phyloP scores from a whole-genome alignment of 805 yeast genomes.

The Ogataea methylovora region DNA sequence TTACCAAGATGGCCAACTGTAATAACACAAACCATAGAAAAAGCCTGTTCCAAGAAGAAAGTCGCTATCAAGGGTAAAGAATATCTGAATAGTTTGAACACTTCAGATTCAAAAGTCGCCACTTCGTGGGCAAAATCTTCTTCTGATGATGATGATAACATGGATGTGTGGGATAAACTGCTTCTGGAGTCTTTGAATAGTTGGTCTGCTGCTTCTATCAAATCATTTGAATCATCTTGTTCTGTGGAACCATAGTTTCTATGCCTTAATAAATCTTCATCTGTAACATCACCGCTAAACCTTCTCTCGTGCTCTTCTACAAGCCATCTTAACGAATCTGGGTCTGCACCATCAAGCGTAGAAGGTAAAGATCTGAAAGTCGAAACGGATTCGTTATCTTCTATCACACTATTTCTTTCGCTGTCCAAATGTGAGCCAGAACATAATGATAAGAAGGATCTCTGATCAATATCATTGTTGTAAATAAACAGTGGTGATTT shows the following conservation, averaged over 20 bases:
- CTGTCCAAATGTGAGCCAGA: constrained; percentile 21
- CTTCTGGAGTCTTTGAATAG: constrained; percentile 14
- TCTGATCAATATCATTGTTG: constrained; percentile 22
- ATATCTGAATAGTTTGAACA: constrained; percentile 29
- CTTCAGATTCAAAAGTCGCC: constrained; percentile 20
- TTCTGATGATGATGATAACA: constrained; percentile 12
- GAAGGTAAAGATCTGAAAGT: constrained; percentile 30
- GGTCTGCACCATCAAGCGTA: constrained; percentile 23
- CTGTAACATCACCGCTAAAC: constrained; percentile 5
- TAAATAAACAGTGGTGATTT: constrained; percentile 28
- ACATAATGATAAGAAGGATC: constrained; percentile 27
- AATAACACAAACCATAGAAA: constrained; percentile 71
- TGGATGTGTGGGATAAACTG: background rate
- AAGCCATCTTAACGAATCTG: constrained; percentile 27
- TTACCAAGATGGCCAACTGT: constrained; percentile 73
- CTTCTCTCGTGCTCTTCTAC: constrained; percentile 29
- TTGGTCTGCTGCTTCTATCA: constrained; percentile 17
- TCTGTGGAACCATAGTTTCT: constrained; percentile 13
- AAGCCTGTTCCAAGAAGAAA: constrained; percentile 48
- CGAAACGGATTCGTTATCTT: constrained; percentile 23
- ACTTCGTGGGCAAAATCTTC: constrained; percentile 26
- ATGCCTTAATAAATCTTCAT: background rate
- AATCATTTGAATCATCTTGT: constrained; percentile 13
- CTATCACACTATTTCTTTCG: constrained; percentile 15
- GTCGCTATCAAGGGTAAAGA: constrained; percentile 57